These are phyloP conservation scores for Stenogyne calaminthoides DNA, from an alignment of 305 asterid genomes.

Conservation along the genomic window DNA sequence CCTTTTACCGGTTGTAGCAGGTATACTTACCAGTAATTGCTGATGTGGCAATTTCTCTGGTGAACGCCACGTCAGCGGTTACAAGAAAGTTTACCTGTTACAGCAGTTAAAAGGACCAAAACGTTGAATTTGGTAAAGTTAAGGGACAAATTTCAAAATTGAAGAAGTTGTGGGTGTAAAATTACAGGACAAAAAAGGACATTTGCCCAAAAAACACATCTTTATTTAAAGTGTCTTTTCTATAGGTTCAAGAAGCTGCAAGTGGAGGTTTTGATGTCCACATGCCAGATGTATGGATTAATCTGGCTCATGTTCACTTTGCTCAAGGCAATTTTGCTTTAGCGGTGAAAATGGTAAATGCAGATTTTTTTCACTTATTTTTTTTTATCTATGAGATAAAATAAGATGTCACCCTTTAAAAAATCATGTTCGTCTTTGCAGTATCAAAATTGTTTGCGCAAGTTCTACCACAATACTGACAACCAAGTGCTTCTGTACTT, in stretches of 20 bases:
- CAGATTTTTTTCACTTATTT: conserved; percentile 21
- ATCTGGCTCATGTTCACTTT: conserved; percentile 97
- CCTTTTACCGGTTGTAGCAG: too few species aligned
- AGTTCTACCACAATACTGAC: conserved; percentile 86
- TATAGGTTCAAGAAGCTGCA: conserved; percentile 99
- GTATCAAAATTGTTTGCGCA: conserved; percentile 96
- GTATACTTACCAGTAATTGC: too few species aligned
- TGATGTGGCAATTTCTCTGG: too few species aligned
- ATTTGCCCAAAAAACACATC: not conserved
- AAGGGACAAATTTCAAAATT: too few species aligned
- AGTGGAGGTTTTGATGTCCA: conserved; percentile 87
- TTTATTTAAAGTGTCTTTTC: conserved; percentile 31
- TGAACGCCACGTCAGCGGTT: too few species aligned
- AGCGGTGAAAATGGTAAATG: conserved; percentile 92
- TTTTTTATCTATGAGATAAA: conserved; percentile 22
- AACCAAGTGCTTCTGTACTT: conserved; percentile 94
- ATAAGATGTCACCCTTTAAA: conserved; percentile 19
- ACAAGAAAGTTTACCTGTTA: too few species aligned
- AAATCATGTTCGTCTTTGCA: conserved; percentile 45
- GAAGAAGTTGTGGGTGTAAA: too few species aligned
- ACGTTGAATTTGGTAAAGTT: too few species aligned
- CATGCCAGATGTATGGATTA: conserved; percentile 99
- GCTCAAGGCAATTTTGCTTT: conserved; percentile 94
- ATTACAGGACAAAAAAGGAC: too few species aligned
- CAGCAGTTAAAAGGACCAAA: too few species aligned